Conservation (phyloP, 2,329 filamentous ascomycete genomes). For the Byssochlamys sp. region DNA sequence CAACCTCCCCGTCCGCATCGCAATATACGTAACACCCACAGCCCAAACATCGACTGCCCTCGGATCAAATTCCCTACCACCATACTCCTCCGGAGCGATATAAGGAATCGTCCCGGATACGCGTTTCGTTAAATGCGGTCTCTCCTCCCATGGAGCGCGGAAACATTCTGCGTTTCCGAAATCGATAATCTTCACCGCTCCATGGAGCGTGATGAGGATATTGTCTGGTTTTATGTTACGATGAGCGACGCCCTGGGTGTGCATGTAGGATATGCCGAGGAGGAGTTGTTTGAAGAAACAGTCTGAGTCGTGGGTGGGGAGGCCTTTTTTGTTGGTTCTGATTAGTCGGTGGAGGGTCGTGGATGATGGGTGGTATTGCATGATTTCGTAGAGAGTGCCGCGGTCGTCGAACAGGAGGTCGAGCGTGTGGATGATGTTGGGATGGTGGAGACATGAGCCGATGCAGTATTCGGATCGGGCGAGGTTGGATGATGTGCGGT, state of each 20-base stretch:
- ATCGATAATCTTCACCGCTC: conserved; percentile 50
- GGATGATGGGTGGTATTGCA: conserved; percentile 72
- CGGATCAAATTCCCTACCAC: conserved; percentile 75
- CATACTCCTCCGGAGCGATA: conserved; percentile 79
- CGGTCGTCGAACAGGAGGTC: conserved; percentile 83
- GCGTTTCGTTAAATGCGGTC: conserved; percentile 81
- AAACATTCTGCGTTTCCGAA: conserved; percentile 76
- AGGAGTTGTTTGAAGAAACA: conserved; percentile 94
- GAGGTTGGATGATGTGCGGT: background rate
- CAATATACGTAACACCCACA: conserved; percentile 89
- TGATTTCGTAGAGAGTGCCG: conserved; percentile 82
- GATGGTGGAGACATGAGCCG: conserved; percentile 76
- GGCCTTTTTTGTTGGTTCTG: conserved; percentile 62
- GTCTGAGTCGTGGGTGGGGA: conserved; percentile 63
- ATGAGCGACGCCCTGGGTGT: conserved; percentile 77
- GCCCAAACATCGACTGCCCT: conserved; percentile 89
- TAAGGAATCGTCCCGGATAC: conserved; percentile 86
- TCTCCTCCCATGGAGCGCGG: conserved; percentile 86
- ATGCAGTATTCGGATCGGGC: conserved; percentile 73
- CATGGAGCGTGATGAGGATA: conserved; percentile 49
- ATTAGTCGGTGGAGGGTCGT: conserved; percentile 75
- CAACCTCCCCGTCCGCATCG: conserved; percentile 80
- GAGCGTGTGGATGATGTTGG: conserved; percentile 82
- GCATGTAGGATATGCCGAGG: conserved; percentile 84
- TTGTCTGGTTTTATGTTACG: conserved; percentile 53